These are phyloP conservation scores for Penicillium sclerotiorum DNA, from an alignment of 2,329 filamentous ascomycete genomes.

Conservation along the genomic window DNA sequence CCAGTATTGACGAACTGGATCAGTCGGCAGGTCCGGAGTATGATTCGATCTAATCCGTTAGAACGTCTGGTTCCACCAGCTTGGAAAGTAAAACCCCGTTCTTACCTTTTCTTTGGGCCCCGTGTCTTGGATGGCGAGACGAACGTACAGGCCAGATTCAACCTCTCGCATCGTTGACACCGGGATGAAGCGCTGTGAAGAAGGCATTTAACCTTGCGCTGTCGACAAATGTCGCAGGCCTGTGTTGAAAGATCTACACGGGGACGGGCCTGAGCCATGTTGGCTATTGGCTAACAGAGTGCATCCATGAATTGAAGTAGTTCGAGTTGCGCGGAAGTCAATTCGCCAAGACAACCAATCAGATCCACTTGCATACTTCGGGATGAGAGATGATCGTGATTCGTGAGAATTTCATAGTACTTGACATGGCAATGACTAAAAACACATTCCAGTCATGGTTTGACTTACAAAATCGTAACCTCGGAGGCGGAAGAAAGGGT, in stretches of 20 bases:
- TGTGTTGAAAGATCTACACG: constrained; percentile 3
- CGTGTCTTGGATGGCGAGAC: constrained; percentile 13
- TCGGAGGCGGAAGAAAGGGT: no score
- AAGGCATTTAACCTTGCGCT: constrained; percentile 11
- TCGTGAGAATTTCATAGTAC: no score
- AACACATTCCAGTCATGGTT: no score
- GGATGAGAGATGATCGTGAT: no score
- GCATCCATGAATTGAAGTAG: not conserved
- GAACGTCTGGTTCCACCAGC: not conserved
- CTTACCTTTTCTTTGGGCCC: constrained; percentile 18
- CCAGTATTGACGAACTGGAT: constrained; percentile 2
- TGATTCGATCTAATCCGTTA: not conserved
- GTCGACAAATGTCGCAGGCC: constrained; percentile 18
- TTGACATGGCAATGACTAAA: no score
- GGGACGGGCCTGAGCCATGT: not conserved
- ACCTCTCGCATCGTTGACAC: constrained; percentile 16
- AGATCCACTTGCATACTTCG: no score
- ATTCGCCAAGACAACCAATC: not conserved
- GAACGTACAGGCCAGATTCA: constrained; percentile 18
- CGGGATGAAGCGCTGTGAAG: not conserved
- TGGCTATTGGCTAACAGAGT: not conserved
- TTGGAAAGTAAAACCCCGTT: not conserved
- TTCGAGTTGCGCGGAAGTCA: not conserved
- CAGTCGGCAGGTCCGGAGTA: not conserved
- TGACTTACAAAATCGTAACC: no score